These are phyloP conservation scores for Ophiosphaerella narmari DNA, from an alignment of 2,329 filamentous ascomycete species.

Conservation along the genomic window DNA sequence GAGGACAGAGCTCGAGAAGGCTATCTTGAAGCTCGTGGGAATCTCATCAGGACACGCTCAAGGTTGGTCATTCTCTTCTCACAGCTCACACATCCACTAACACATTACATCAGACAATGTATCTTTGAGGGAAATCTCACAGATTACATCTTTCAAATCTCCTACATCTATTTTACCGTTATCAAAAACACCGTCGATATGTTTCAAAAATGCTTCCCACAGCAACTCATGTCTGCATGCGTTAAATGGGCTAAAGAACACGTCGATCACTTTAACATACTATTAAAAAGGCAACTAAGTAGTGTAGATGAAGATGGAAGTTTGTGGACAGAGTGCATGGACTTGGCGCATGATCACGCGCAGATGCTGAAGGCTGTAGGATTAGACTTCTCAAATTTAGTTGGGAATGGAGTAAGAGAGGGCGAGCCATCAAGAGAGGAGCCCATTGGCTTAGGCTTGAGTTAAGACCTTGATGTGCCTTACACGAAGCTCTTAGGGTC, in stretches of 20 bases:
- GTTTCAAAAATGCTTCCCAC: constrained; percentile 79
- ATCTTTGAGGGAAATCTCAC: constrained; percentile 93
- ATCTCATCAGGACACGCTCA: constrained; percentile 78
- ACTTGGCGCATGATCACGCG: constrained; percentile 79
- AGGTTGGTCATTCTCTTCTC: constrained; percentile 59
- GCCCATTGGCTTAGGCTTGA: constrained; percentile 38
- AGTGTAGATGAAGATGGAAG: constrained; percentile 77
- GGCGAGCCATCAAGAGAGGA: constrained; percentile 2
- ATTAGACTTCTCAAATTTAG: constrained; percentile 83
- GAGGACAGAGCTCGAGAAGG: constrained; percentile 87
- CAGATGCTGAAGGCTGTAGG: constrained; percentile 81
- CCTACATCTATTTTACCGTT: constrained; percentile 92
- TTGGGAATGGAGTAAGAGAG: constrained; percentile 56
- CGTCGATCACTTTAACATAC: constrained; percentile 85
- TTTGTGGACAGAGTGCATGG: constrained; percentile 82
- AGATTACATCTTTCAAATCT: constrained; percentile 91
- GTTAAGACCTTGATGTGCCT: neutral
- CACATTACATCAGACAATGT: constrained; percentile 69
- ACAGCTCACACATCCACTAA: constrained; percentile 21
- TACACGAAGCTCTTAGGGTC: neutral
- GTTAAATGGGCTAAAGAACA: constrained; percentile 99
- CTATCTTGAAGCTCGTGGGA: constrained; percentile 79
- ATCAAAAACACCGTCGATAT: constrained; percentile 91
- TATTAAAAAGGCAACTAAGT: constrained; percentile 82
- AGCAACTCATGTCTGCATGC: constrained; percentile 87